phyloP scores from a whole-genome alignment of 306 rosid genomes.

The Inga leiocalycina region DNA sequence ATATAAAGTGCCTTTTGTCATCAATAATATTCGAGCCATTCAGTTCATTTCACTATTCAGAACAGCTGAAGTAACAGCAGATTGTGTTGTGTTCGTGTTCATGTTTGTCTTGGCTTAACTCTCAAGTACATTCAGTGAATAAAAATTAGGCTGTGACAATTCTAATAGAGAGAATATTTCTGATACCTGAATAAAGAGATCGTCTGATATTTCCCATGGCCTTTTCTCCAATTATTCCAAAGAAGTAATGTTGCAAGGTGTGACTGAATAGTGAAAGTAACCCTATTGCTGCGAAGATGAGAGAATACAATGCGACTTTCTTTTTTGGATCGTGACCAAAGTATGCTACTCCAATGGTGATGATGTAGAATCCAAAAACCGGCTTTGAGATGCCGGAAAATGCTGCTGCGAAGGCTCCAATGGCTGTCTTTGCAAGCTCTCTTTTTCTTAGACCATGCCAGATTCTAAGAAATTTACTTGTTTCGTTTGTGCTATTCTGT shows the following conservation, averaged over 20 bases:
- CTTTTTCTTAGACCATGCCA: constrained; percentile 68
- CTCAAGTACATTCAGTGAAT: background rate
- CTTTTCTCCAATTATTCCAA: constrained; percentile 86
- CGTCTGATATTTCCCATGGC: constrained; percentile 74
- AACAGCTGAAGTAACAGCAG: no score
- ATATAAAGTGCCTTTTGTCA: no score
- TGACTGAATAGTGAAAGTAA: constrained; percentile 71
- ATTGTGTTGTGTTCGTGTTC: background rate
- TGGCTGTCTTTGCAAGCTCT: constrained; percentile 58
- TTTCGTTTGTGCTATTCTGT: constrained; percentile 32
- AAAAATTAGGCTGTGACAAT: constrained; percentile 14
- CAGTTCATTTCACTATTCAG: no score
- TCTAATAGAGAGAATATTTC: background rate
- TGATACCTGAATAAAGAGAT: constrained; percentile 74
- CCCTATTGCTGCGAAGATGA: constrained; percentile 61
- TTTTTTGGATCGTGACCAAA: constrained; percentile 48
- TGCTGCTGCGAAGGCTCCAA: constrained; percentile 60
- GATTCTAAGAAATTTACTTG: constrained; percentile 66
- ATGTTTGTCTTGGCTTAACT: background rate
- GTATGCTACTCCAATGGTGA: constrained; percentile 84
- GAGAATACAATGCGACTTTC: constrained; percentile 62
- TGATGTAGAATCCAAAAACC: constrained; percentile 74
- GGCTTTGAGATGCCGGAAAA: constrained; percentile 91
- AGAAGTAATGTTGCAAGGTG: constrained; percentile 84
- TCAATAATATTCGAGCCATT: no score